Percentiles rank a stretch among this genome's conserved stretches.
phyloP scores from a whole-genome alignment of 768 basidiomycete species.

The Lactarius sp. region DNA sequence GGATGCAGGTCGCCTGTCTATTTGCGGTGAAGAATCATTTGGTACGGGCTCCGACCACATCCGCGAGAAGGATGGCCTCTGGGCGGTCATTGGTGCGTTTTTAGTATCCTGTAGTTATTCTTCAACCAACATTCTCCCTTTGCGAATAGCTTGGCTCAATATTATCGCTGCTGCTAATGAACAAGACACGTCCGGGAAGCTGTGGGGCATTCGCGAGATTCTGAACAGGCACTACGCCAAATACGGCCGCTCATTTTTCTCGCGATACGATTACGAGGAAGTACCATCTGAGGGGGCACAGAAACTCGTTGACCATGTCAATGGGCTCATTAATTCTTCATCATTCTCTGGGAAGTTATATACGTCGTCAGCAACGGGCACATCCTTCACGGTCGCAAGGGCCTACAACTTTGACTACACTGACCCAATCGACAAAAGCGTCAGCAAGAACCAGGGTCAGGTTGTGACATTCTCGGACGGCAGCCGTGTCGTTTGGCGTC shows the following conservation, averaged over 20 bases:
- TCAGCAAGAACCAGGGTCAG: slow-evolving; percentile 94
- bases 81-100: slow-evolving; percentile 87
- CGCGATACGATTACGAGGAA: slow-evolving; percentile 98
- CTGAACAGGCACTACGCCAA: slow-evolving; percentile 80
- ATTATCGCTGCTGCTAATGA: slow-evolving; percentile 89
- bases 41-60: slow-evolving; percentile 99
- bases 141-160: slow-evolving; percentile 82
- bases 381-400: slow-evolving; percentile 70
- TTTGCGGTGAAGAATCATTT: slow-evolving; percentile 99
- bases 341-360: slow-evolving; percentile 67
- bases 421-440: slow-evolving; percentile 94
- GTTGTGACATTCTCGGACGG: slow-evolving; percentile 90
- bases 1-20: slow-evolving; percentile 96
- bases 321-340: slow-evolving; percentile 59
- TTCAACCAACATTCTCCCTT: background rate
- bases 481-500: slow-evolving; percentile 89
- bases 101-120: background rate
- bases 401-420: slow-evolving; percentile 92
- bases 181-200: slow-evolving; percentile 52
- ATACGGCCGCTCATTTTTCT: slow-evolving; percentile 98
- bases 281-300: slow-evolving; percentile 88
- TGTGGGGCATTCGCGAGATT: slow-evolving; percentile 88
- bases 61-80: slow-evolving; percentile 98
- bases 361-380: slow-evolving; percentile 58
- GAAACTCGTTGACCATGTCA: slow-evolving; percentile 74